Percentiles rank a stretch among this genome's conserved stretches.
These are phyloP conservation scores for Lactuca sativa DNA, from an alignment of 129 eudicot genomes.

Conservation along the genomic window DNA sequence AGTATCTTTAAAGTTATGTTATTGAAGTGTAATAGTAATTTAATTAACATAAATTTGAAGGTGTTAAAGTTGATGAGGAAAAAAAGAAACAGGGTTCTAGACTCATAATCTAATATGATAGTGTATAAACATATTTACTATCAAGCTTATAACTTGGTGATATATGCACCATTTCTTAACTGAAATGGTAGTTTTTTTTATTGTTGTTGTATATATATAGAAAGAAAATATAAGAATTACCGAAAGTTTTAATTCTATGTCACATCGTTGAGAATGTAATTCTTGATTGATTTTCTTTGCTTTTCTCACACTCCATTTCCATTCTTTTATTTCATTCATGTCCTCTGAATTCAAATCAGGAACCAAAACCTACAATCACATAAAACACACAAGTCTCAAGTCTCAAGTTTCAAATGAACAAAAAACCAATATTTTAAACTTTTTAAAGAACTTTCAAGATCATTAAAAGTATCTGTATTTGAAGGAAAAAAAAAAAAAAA, in stretches of 20 bases:
- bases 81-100: no score
- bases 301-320: constrained; percentile 80
- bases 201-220: not conserved
- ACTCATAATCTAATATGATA: no score
- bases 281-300: constrained; percentile 86
- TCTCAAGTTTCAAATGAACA: not conserved
- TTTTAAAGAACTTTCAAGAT: not conserved
- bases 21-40: no score
- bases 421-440: not conserved
- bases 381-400: not conserved
- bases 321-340: constrained; percentile 46
- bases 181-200: not conserved
- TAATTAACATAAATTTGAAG: no score
- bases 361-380: constrained; percentile 60
- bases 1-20: no score
- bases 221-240: constrained; percentile 29
- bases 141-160: no score
- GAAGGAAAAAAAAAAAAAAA: not conserved
- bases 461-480: not conserved
- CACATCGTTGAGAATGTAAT: constrained; percentile 86
- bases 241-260: constrained; percentile 86
- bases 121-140: no score
- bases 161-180: no score
- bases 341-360: constrained; percentile 73
- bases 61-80: no score